Conservation (phyloP, 768 basidiomycete species). For the Tephrocybe sp. region DNA sequence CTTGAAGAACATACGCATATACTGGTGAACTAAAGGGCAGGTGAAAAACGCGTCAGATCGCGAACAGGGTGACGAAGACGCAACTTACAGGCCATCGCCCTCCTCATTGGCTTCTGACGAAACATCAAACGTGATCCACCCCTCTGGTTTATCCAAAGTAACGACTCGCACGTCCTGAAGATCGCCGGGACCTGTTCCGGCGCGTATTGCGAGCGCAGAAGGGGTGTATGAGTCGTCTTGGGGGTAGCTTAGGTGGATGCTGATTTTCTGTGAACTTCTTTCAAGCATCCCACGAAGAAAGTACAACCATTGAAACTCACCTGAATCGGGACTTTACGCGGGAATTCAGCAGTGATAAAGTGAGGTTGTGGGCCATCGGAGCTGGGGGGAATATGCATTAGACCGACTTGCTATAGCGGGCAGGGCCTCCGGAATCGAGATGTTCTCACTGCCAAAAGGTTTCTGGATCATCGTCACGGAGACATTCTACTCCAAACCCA, state of each 20-base stretch:
- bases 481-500: conserved; percentile 91
- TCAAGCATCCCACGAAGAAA: background rate
- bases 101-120: conserved; percentile 79
- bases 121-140: conserved; percentile 89
- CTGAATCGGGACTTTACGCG: conserved; percentile 84
- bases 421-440: no score
- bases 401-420: background rate
- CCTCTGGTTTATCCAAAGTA: conserved; percentile 87
- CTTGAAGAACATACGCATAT: conserved; percentile 85
- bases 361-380: conserved; percentile 97
- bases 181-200: conserved; percentile 89
- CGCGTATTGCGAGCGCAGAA: conserved; percentile 83
- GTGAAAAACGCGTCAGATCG: conserved; percentile 1
- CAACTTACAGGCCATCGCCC: conserved; percentile 71
- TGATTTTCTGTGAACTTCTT: conserved; percentile 65
- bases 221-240: conserved; percentile 98
- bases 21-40: conserved; percentile 66
- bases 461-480: conserved; percentile 82
- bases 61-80: background rate
- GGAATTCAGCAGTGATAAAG: conserved; percentile 92
- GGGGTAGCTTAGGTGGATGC: conserved; percentile 74
- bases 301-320: conserved; percentile 35
- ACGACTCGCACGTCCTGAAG: conserved; percentile 88
- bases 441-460: conserved; percentile 96
- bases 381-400: conserved; percentile 32